Evolutionary conservation across 2,329 filamentous ascomycete genomes (phyloP), one percentile per base, ranked within the genome.

Genomic region (Exophiala aquamarina): DNA sequence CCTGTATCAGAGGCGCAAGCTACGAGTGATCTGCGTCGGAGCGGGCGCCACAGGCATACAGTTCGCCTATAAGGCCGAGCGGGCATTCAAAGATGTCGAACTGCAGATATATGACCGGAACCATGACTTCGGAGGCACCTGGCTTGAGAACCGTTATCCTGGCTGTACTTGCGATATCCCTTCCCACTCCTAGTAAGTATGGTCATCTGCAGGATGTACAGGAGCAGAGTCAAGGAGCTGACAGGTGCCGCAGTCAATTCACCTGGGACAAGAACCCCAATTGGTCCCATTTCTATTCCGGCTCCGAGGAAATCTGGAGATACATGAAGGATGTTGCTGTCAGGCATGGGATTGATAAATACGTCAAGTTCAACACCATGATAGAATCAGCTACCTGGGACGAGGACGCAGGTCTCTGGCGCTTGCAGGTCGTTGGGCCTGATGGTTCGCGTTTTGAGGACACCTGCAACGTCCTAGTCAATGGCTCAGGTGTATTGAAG

Each of bases 141-240:
- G 63, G 63, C 50, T 57, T 3, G 60, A 61, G 49, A 65, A 66
- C 46, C 33, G 52, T 8, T 66, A 64, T 43, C 61, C 61, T 7
- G 63, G 64, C 7, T 65, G 63, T 50, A 52, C 50, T n/a, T 56
- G 53, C 33, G 53, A 56, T 34, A 55, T 57, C 4, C 75, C 70
- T 80, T 75, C 62, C 79, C 76, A 14, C 83, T 83, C 56, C 76
- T 53, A 53, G 40, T 42, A 18, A 42, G 40, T 42, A 14, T n/a
- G n/a, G n/a, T n/a, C n/a, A n/a, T 37, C 11, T 17, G 7, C 35
- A 34, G n/a, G 14, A 6, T 56, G 52, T 61, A 37, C 63, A 67
- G 32, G 59, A 61, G 14, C 55, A 59, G 1, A 55, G 51, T 7
- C 47, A 26, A 26, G 23, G 23, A 11, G 6, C 57, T n/a, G 18